These are phyloP conservation scores for Rosa multiflora DNA, from an alignment of 306 rosid species.

Conservation along the genomic window DNA sequence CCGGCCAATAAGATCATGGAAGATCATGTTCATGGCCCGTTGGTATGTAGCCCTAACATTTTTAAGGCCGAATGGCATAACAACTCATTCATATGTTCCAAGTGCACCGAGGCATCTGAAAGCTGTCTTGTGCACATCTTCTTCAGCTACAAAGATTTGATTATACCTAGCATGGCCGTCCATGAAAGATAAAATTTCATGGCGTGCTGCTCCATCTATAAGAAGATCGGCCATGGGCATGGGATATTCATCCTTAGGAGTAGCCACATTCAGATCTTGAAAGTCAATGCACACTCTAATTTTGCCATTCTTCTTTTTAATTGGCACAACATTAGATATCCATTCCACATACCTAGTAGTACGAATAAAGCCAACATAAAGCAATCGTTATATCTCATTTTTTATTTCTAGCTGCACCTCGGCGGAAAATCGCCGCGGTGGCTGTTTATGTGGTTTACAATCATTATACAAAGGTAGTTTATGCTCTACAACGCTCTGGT, in stretches of 20 bases:
- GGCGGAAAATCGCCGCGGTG: too few relatives aligned
- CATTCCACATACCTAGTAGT: too few relatives aligned
- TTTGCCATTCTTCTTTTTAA: not conserved
- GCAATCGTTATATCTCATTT: too few relatives aligned
- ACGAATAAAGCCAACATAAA: too few relatives aligned
- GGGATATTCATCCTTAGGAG: not conserved
- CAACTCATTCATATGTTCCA: not conserved
- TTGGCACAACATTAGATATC: not conserved
- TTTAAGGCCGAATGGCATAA: not conserved
- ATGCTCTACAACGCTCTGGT: not conserved
- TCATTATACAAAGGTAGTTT: too few relatives aligned
- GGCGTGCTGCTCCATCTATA: not conserved
- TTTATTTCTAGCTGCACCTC: too few relatives aligned
- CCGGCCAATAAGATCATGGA: not conserved
- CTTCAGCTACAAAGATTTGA: not conserved
- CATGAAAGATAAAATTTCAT: not conserved
- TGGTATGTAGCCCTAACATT: not conserved
- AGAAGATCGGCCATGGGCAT: not conserved
- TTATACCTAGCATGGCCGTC: not conserved
- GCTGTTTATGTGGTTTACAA: too few relatives aligned
- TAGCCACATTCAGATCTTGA: not conserved
- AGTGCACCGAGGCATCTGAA: not conserved
- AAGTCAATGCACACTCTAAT: too few relatives aligned
- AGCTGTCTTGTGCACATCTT: not conserved
- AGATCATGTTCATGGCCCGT: not conserved